Evolutionary conservation across 164 flowering plant species (phyloP), one percentile per base, ranked within the genome.

Genomic region (Aristolochia fimbriata): DNA sequence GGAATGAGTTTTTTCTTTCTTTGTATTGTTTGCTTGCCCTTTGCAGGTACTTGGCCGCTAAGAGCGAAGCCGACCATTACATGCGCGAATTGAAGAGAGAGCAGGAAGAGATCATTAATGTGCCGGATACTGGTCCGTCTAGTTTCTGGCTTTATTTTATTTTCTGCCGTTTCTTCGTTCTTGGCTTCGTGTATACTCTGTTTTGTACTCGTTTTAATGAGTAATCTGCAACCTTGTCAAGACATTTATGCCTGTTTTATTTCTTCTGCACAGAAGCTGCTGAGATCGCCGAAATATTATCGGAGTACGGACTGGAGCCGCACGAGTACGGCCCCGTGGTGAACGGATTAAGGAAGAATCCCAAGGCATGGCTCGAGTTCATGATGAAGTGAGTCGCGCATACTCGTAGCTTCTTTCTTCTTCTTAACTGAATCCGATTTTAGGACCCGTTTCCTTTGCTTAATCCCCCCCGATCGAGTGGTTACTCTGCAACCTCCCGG

Each of bases 61-160:
- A 87, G 69, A 88, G 98, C 57, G 98, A 92, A 66, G 92, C 88
- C 6, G 98, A 92, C 77, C 96, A 92, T 59, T 92, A 92, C 70
- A 60, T 47, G 68, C 83, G 78, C 47, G 98, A 91, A 61, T 63
- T 85, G 30, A 85, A 78, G 67, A 79, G 98, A 62, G 98, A 91
- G 63, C 77, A 91, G 66, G 92, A 91, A 13, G 98, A 88, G 77
- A 86, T 91, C 59, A 59, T 79, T 54, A 65, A 67, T 7, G 89
- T 92, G 51, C 98, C 98, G 50, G 95, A 92, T 51, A 81, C 83
- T 65, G 98, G 98, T 58, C 23, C 4, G 19, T 15, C 24, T 21
- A 2, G 5, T 20, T 43, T 58, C 51, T 56, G 37, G 22, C 6
- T 27, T 1, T 21, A 21, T 0, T 20, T 45, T 4, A 41, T 20